phyloP scores from a whole-genome alignment of 257 asterid genomes.

The Solanum medicagineum region DNA sequence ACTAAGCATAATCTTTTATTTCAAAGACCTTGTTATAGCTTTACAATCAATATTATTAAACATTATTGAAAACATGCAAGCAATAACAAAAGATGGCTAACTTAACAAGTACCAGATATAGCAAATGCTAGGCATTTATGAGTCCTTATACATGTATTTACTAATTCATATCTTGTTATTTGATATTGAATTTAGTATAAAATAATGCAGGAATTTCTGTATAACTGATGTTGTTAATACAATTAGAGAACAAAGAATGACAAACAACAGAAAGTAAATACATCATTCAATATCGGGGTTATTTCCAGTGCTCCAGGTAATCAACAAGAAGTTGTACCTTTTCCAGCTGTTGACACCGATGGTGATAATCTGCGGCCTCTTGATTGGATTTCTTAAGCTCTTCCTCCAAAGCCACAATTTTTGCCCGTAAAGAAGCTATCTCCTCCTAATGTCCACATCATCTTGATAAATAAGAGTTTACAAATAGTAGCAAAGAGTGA shows the following conservation, averaged over 20 bases:
- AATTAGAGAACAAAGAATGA: not conserved
- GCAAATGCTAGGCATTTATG: not conserved
- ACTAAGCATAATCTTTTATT: not conserved
- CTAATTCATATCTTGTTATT: not conserved
- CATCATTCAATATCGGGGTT: not conserved
- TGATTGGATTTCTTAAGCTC: slow-evolving; percentile 48
- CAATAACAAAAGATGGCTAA: not conserved
- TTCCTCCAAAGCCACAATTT: slow-evolving; percentile 59
- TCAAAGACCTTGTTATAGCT: not conserved
- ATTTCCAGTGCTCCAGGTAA: not conserved
- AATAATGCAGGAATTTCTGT: not conserved
- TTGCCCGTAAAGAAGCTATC: slow-evolving; percentile 49
- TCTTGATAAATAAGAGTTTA: not conserved
- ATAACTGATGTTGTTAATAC: not conserved
- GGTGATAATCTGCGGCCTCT: slow-evolving; percentile 42
- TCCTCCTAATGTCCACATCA: slow-evolving; percentile 40
- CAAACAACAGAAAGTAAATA: not conserved
- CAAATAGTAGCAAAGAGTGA: not conserved
- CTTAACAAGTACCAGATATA: not conserved
- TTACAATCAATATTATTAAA: not conserved
- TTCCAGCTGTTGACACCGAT: slow-evolving; percentile 44
- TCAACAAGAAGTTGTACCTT: slow-evolving; percentile 34
- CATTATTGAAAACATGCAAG: not conserved
- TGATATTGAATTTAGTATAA: not conserved
- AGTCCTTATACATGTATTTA: not conserved